Conservation (phyloP, 768 basidiomycete species). For the Collybiopsis confluens region DNA sequence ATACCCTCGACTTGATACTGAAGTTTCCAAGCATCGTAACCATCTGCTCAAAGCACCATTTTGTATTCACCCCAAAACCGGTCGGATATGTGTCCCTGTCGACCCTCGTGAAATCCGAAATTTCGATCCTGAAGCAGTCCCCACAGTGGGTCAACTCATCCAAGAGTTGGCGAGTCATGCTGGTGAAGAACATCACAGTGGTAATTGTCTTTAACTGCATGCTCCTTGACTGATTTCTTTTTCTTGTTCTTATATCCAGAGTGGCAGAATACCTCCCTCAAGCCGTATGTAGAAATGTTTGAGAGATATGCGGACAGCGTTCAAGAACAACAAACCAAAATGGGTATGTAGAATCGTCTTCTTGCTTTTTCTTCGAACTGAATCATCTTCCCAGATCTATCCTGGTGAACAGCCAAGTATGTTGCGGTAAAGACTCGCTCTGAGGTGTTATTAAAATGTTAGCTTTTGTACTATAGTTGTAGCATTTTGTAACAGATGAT, state of each 20-base stretch:
- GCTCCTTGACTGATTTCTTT: not conserved
- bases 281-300: slow-evolving; percentile 85
- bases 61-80: slow-evolving; percentile 95
- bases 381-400: slow-evolving; percentile 20
- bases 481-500: too few species aligned
- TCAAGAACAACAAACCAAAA: slow-evolving; percentile 42
- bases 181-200: slow-evolving; percentile 43
- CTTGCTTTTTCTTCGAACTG: not conserved
- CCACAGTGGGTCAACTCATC: slow-evolving; percentile 82
- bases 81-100: slow-evolving; percentile 91
- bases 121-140: slow-evolving; percentile 84
- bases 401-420: too few species aligned
- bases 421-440: too few species aligned
- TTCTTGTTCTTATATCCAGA: slow-evolving; percentile 32
- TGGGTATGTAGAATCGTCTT: slow-evolving; percentile 23
- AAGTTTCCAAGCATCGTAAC: slow-evolving; percentile 96
- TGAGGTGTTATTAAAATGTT: not conserved
- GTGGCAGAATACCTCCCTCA: slow-evolving; percentile 85
- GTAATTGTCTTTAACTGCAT: slow-evolving; percentile 22
- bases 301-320: slow-evolving; percentile 64
- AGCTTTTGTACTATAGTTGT: too few species aligned
- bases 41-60: slow-evolving; percentile 98
- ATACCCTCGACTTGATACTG: slow-evolving; percentile 93
- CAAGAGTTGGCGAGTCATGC: slow-evolving; percentile 55
- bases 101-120: slow-evolving; percentile 69